Evolutionary conservation across 2,329 filamentous ascomycete genomes (phyloP), one percentile per base, ranked within the genome.

Genomic region (Diatrype stigma): DNA sequence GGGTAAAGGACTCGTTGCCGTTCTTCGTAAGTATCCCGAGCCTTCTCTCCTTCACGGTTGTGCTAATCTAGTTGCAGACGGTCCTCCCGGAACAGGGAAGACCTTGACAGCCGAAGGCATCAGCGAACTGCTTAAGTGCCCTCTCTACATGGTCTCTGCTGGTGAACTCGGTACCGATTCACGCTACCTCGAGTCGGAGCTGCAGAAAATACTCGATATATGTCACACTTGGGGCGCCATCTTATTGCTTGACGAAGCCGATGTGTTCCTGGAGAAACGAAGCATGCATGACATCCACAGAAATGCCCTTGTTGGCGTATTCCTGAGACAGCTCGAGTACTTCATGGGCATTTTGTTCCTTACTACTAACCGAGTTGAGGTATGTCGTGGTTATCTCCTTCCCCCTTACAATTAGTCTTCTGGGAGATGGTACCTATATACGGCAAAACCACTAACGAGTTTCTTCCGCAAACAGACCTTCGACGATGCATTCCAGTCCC

Each of bases 101-200:
- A 95, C 90, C 0, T 77, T 96, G 6, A 96, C 91, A 0, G 90
- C 89, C 1, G 90, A 96, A 66, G 87, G 87, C 11, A 93, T 96
- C 55, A 89, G 88, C 10, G 90, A 95, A 64, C 78, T 92, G 12
- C 82, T 95, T 48, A 85, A 86, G 62, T 88, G 87, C 49, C 91
- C 90, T 0, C 72, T 96, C 0, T 95, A 95, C 67, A 89, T 89
- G 77, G 88, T 90, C 23, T 89, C 85, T 2, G 88, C 88, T 0
- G 90, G 89, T 26, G 90, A 95, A 67, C 77, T 96, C 0, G 89
- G 90, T 17, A 92, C 88, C 1, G 87, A 92, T 63, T 85, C 87
- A 0, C 77, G 82, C 8, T 82, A 77, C 11, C 80, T 96, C 1
- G 90, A 96, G 66, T 74, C 73, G 10, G 87, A 94, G 62, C 74